Evolutionary conservation across 768 basidiomycete genomes (phyloP), one percentile per base, ranked within the genome.

Genomic region (Suillus cothurnatus): DNA sequence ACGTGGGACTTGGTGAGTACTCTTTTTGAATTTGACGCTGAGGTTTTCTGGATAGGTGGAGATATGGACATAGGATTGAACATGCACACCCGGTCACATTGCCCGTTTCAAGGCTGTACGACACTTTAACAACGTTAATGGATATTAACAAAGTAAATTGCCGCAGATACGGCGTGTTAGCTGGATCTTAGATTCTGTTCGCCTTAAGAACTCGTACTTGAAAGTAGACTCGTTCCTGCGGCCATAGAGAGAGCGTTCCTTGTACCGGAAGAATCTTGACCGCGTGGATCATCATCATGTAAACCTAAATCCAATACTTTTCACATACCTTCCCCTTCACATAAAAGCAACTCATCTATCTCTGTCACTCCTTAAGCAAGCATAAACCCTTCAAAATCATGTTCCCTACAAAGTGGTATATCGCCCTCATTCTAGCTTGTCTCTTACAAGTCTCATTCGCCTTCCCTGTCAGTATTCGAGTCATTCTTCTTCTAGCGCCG

Each of bases 341-440:
- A 63, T 63, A 72, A 69, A 74, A 71, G 66, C 74, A 50, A 47
- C 53, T n/a, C n/a, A n/a, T n/a, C n/a, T n/a, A n/a, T n/a, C n/a
- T 23, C 32, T 14, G 57, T 50, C 52, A 64, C 21, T 55, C 55
- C 41, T 55, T 50, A 59, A 47, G 45, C 61, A 64, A 36, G 12
- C 62, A 57, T 49, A 28, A 23, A 32, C 26, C 61, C 45, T 45
- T 45, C 31, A 65, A 65, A 52, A 67, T 38, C 64, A 76, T 74
- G 73, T 32, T 67, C 58, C 4, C 64, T 26, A 0, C 66, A 60
- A 76, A 67, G 55, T 73, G 52, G 49, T 70, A 63, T 58, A 34
- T 73, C 34, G 66, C 61, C n/a, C 17, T 76, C 63, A 43, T 74
- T 45, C 43, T 74, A 36, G 65, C 66, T 17, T 69, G 67, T 60